Conservation (phyloP, 345 rosid species). For the Boechera stricta region DNA sequence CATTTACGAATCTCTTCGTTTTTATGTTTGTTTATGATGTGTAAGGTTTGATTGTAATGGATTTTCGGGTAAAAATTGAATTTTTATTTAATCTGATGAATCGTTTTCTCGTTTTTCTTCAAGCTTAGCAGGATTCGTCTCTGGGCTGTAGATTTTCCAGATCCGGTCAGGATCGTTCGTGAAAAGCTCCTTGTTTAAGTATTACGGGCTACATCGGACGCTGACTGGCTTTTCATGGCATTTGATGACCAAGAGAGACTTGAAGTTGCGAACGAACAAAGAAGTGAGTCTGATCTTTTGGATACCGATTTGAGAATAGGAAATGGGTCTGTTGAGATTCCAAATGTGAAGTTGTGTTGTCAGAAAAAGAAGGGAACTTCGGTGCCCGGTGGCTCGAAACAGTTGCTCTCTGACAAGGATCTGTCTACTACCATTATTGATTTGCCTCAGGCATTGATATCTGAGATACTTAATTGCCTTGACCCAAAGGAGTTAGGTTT, state of each 20-base stretch:
- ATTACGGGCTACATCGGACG: conserved; percentile 7
- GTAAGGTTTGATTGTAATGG: background rate
- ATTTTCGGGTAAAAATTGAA: background rate
- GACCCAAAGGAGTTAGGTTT: conserved; percentile 88
- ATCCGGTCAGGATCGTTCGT: conserved; percentile 31
- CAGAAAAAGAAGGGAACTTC: conserved; percentile 45
- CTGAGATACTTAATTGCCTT: conserved; percentile 75
- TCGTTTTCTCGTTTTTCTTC: conserved; percentile 16
- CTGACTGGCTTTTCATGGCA: conserved; percentile 64
- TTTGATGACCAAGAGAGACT: conserved; percentile 48
- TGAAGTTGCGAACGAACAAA: conserved; percentile 8
- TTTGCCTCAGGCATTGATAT: conserved; percentile 80
- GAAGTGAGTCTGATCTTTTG: conserved; percentile 30
- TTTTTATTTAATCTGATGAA: conserved; percentile 11
- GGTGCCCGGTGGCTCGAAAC: conserved; percentile 40
- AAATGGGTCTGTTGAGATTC: conserved; percentile 44
- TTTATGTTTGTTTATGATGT: background rate
- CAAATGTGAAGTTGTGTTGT: conserved; percentile 31
- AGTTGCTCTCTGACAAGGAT: conserved; percentile 49
- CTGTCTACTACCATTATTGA: conserved; percentile 57
- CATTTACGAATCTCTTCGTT: conserved; percentile 2
- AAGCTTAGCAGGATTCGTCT: conserved; percentile 29
- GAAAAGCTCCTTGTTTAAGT: conserved; percentile 16
- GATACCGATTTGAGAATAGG: conserved; percentile 16
- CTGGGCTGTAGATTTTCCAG: conserved; percentile 29